phyloP scores from a whole-genome alignment of 805 yeast genomes.

The Alloascoidea hylecoeti region DNA sequence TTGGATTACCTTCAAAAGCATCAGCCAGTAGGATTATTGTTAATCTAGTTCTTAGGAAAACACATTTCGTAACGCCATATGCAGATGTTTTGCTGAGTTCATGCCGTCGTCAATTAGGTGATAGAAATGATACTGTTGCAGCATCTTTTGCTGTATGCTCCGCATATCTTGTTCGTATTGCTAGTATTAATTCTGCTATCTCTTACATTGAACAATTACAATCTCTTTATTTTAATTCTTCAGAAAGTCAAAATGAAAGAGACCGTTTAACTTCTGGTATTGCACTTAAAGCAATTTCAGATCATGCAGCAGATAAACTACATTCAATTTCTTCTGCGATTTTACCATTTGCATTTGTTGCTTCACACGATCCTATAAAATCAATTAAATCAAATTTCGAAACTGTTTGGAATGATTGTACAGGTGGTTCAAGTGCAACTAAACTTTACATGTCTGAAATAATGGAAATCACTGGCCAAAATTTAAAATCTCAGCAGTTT shows the following conservation, averaged over 20 bases:
- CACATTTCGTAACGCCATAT: conserved; percentile 26
- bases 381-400: conserved; percentile 35
- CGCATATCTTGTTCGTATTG: conserved; percentile 62
- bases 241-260: conserved; percentile 26
- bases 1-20: conserved; percentile 86
- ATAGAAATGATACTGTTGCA: conserved; percentile 59
- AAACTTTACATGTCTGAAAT: conserved; percentile 62
- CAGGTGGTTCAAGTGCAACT: conserved; percentile 60
- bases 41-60: conserved; percentile 43
- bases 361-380: conserved; percentile 46
- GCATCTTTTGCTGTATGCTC: conserved; percentile 67
- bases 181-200: conserved; percentile 34
- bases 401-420: conserved; percentile 65
- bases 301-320: conserved; percentile 56
- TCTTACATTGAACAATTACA: conserved; percentile 37
- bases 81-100: conserved; percentile 51
- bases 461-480: conserved; percentile 27
- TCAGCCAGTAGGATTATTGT: conserved; percentile 69
- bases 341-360: conserved; percentile 70
- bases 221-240: conserved; percentile 43
- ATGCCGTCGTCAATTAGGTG: conserved; percentile 45
- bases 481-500: conserved; percentile 47
- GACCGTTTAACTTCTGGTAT: conserved; percentile 37
- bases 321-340: conserved; percentile 45
- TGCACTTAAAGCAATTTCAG: conserved; percentile 53